These are phyloP conservation scores for Penicillium italicum DNA, from an alignment of 2,329 filamentous ascomycete species.

Conservation along the genomic window DNA sequence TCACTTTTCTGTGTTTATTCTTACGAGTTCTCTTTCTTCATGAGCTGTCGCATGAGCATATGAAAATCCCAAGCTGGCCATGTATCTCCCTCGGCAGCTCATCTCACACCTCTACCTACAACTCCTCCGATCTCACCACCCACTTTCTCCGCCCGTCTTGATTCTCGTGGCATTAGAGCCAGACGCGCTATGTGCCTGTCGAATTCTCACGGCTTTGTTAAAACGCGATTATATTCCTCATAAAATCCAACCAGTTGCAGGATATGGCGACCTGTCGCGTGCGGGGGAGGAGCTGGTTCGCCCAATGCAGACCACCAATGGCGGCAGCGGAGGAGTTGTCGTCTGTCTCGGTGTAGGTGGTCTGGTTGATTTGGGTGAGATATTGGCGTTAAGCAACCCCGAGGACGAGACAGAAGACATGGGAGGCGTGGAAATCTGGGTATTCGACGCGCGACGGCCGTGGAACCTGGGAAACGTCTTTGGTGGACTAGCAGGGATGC, in stretches of 20 bases:
- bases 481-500: slow-evolving; percentile 60
- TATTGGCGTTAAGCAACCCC: slow-evolving; percentile 71
- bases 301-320: slow-evolving; percentile 80
- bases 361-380: slow-evolving; percentile 77
- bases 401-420: slow-evolving; percentile 61
- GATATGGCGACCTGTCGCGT: slow-evolving; percentile 82
- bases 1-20: slow-evolving; percentile 9
- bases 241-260: slow-evolving; percentile 92
- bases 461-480: slow-evolving; percentile 97
- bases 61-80: slow-evolving; percentile 42
- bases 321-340: slow-evolving; percentile 82
- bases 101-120: slow-evolving; percentile 90
- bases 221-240: slow-evolving; percentile 97
- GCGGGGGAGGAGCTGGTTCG: slow-evolving; percentile 74
- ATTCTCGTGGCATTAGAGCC: slow-evolving; percentile 91
- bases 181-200: slow-evolving; percentile 91
- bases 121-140: slow-evolving; percentile 79
- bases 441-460: slow-evolving; percentile 83
- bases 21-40: slow-evolving; percentile 18
- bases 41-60: slow-evolving; percentile 20
- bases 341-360: slow-evolving; percentile 91
- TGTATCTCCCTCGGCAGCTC: slow-evolving; percentile 91
- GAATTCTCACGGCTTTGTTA: slow-evolving; percentile 86
- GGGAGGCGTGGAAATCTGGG: slow-evolving; percentile 90
- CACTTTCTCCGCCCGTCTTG: slow-evolving; percentile 85